A percentile compares a stretch with the other conserved stretches of the same genome.
These are phyloP conservation scores for Elongisporangium undulatum DNA, from an alignment of 352 stramenopile species.

Conservation along the genomic window DNA sequence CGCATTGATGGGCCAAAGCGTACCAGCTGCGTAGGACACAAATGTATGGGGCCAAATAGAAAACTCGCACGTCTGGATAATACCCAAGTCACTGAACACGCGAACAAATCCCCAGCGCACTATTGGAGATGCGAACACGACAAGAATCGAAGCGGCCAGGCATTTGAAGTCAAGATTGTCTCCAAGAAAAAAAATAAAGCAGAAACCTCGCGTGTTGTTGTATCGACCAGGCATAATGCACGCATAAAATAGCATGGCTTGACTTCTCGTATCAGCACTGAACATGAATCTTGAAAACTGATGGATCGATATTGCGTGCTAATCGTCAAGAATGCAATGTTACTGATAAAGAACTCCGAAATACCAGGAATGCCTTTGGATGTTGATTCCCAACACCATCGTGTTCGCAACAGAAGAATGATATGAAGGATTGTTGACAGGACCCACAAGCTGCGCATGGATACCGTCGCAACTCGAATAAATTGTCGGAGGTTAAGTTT, in stretches of 20 bases:
- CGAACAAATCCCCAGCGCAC: neutral
- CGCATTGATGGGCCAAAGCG: neutral
- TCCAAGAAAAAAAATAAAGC: neutral
- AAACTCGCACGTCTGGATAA: neutral
- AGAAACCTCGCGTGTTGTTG: neutral
- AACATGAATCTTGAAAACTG: neutral
- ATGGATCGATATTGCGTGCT: neutral
- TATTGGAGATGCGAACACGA: neutral
- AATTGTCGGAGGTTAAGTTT: neutral
- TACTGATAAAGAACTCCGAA: neutral
- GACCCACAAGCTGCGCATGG: neutral
- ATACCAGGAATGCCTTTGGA: neutral
- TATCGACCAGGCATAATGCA: neutral
- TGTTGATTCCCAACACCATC: neutral
- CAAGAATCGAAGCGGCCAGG: neutral
- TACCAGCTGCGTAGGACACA: neutral
- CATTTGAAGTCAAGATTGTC: neutral
- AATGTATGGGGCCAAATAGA: neutral
- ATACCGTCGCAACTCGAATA: neutral
- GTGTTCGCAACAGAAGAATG: neutral
- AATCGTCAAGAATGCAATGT: neutral
- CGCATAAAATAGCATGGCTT: neutral
- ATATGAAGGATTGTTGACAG: neutral
- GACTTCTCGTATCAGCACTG: neutral
- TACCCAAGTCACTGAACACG: neutral